Base-by-base conservation (phyloP, 805 yeast genomes). In the Hanseniaspora osmophila region DNA sequence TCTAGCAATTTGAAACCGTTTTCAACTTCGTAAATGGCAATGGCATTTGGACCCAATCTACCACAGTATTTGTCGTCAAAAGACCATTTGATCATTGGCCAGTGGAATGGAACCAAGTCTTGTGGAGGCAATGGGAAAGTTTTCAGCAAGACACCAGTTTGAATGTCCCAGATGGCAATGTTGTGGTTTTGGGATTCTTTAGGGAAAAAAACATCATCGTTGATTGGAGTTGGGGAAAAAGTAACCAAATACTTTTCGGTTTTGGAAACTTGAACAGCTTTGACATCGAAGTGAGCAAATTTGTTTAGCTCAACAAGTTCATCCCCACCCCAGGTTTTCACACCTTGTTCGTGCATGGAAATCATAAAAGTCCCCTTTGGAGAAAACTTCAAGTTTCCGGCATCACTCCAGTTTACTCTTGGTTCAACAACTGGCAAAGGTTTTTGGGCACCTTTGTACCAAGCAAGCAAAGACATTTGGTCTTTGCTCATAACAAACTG, bases 31-130 rank as follows among this genome's bases (percentile, higher is more conserved):
- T 90, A 94, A 52, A 92, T 76, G 43, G 95, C 88, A 54, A 92
- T 71, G 33, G 94, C 94, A 50, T 84, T 92, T 46, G 95, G 95
- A 44, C 92, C 90, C 65, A 85, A 76, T 69, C 98, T 82, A 46
- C 96, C 97, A 68, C 95, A 84, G 71, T 79, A 92, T 64, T 77
- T 79, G 66, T 85, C 95, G 66, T 92, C 94, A 57, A 68, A 72
- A 40, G 96, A 85, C 97, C 97, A 92, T 68, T 87, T 87, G 63
- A 92, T 80, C 57, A 90, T 76, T 42, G 98, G 98, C 98, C 98
- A 92, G 50, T 82, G 78, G 78, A 79, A 75, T 40, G 45, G 45
- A 19, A 38, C 16, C 30, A 42, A 43, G 48, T 73, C 77, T 66
- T 74, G 77, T 19, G 48, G 43, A 48, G 90, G 84, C 57, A 90